Conservation (phyloP, 805 yeast species). For the Candida orba region DNA sequence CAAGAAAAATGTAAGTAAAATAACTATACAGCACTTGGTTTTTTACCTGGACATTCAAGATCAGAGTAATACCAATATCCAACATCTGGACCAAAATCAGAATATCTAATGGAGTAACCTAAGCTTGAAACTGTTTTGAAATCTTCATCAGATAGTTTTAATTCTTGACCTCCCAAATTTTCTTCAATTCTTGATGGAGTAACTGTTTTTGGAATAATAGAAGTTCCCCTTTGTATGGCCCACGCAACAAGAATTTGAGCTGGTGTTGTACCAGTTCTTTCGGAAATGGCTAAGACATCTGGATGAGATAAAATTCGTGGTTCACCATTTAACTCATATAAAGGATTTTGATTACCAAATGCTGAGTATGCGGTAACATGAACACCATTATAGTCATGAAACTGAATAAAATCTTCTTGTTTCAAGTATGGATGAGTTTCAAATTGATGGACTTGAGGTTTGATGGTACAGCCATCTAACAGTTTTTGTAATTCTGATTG, state of each 20-base stretch:
- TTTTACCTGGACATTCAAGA: slow-evolving; percentile 27
- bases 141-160: slow-evolving; percentile 30
- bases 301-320: slow-evolving; percentile 27
- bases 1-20: no score
- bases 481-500: slow-evolving; percentile 41
- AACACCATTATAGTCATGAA: slow-evolving; percentile 44
- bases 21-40: slow-evolving; percentile 5
- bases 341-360: slow-evolving; percentile 31
- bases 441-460: slow-evolving; percentile 61
- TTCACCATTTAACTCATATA: slow-evolving; percentile 23
- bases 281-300: slow-evolving; percentile 30
- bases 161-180: slow-evolving; percentile 23
- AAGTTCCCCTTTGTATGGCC: slow-evolving; percentile 50
- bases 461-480: slow-evolving; percentile 33
- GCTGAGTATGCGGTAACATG: slow-evolving; percentile 73
- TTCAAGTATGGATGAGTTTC: slow-evolving; percentile 65
- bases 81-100: slow-evolving; percentile 27
- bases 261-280: slow-evolving; percentile 35
- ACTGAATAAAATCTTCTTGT: slow-evolving; percentile 51
- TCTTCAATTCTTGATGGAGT: slow-evolving; percentile 35
- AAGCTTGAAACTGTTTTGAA: slow-evolving; percentile 17
- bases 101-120: slow-evolving; percentile 24
- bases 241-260: slow-evolving; percentile 52
- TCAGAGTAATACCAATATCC: slow-evolving; percentile 28
- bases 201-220: slow-evolving; percentile 46